Percentiles rank a stretch among this genome's conserved stretches.
phyloP scores from a whole-genome alignment of 352 stramenopile genomes.

The Phytophthora palmivora region DNA sequence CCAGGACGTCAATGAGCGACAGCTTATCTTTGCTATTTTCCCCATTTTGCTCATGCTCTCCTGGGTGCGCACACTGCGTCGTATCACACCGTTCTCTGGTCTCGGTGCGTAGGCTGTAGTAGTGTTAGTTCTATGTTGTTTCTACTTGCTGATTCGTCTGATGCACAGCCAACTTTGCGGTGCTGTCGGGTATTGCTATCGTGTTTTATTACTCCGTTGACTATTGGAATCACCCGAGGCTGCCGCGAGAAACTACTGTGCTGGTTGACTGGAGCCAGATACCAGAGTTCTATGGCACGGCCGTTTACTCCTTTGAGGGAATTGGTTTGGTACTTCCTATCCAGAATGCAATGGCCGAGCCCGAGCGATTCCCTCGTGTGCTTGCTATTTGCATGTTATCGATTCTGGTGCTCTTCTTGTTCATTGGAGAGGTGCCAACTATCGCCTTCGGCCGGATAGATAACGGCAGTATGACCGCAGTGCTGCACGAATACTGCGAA shows the following conservation, averaged over 20 bases:
- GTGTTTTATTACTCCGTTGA: constrained; percentile 85
- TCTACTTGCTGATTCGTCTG: constrained; percentile 3
- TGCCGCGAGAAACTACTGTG: constrained; percentile 25
- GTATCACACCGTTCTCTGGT: constrained; percentile 79
- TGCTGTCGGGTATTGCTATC: constrained; percentile 71
- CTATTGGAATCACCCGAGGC: constrained; percentile 53
- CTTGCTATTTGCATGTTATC: constrained; percentile 64
- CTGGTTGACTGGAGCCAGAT: constrained; percentile 51
- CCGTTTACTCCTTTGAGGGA: constrained; percentile 85
- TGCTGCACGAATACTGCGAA: constrained; percentile 75
- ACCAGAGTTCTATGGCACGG: constrained; percentile 79
- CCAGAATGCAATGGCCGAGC: constrained; percentile 79
- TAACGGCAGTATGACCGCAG: constrained; percentile 83
- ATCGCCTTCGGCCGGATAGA: constrained; percentile 74
- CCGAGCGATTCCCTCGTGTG: constrained; percentile 61
- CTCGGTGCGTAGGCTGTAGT: constrained; percentile 53
- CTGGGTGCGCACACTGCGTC: constrained; percentile 76
- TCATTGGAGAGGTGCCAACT: constrained; percentile 73
- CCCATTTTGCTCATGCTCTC: constrained; percentile 73
- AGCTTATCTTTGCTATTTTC: constrained; percentile 82
- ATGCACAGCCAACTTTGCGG: constrained; percentile 63
- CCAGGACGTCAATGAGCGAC: constrained; percentile 72
- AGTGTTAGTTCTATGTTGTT: background rate
- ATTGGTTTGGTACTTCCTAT: constrained; percentile 81
- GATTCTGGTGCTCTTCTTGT: constrained; percentile 80